Evolutionary conservation across 2,329 filamentous ascomycete species (phyloP).

Genomic region (Blastomyces percursus): DNA sequence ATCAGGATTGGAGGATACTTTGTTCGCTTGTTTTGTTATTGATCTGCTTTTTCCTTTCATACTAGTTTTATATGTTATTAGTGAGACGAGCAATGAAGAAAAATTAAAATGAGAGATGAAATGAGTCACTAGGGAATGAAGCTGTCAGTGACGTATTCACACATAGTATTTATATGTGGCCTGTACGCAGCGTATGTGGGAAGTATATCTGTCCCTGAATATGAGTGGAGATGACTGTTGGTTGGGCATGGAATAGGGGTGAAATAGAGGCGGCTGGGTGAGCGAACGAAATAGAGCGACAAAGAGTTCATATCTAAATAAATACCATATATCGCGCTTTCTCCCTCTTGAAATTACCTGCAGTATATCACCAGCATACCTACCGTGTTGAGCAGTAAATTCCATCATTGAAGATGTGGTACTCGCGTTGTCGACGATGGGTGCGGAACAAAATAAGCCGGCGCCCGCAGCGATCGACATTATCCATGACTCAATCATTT

Average conservation of each 20-base stretch:
- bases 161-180: constrained; percentile 2
- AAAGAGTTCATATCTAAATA: background rate
- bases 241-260: background rate
- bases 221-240: background rate
- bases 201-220: background rate
- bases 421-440: background rate
- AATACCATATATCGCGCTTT: background rate
- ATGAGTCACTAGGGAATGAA: constrained; percentile 1
- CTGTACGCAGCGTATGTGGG: background rate
- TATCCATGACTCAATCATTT: constrained; percentile 7
- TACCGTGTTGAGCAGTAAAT: background rate
- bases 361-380: background rate
- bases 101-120: background rate
- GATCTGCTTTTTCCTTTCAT: constrained; percentile 4
- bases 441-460: background rate
- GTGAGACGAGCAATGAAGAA: background rate
- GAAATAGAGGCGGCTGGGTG: background rate
- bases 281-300: background rate
- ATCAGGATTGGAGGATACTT: background rate
- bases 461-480: background rate
- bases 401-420: background rate
- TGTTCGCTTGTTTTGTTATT: constrained; percentile 5
- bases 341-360: background rate
- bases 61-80: background rate
- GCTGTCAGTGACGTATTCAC: background rate